Conservation (phyloP, 192 early-diverging fungal genomes). For the Spizellomyces sp. region DNA sequence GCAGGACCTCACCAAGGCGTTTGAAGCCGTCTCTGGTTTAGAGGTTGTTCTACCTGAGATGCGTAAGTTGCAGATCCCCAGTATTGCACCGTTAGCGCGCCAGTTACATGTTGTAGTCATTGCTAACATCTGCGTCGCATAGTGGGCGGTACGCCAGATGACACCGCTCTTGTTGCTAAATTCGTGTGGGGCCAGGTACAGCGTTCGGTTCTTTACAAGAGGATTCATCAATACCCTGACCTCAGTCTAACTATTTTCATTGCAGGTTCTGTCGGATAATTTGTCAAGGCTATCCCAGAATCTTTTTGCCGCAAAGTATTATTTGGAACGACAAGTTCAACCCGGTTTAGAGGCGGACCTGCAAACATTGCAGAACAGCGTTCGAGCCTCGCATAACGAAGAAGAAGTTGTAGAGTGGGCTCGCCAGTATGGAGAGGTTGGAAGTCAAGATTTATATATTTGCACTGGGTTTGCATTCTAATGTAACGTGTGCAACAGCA, state of each 20-base stretch:
- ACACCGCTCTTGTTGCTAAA: conserved; percentile 55
- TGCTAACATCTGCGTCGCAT: too few species aligned
- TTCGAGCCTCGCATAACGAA: conserved; percentile 17
- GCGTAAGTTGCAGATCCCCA: conserved; percentile 30
- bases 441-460: conserved; percentile 18
- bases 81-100: conserved; percentile 5
- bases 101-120: too few species aligned
- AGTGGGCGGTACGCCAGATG: conserved; percentile 46
- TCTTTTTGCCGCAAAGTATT: conserved; percentile 65
- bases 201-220: too few species aligned
- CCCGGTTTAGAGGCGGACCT: conserved; percentile 59
- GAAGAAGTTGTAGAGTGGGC: conserved; percentile 48
- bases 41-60: conserved; percentile 53
- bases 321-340: conserved; percentile 56
- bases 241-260: background rate
- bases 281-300: conserved; percentile 59
- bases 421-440: conserved; percentile 9
- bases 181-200: conserved; percentile 60
- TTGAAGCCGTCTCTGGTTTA: conserved; percentile 52
- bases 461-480: background rate
- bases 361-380: conserved; percentile 36
- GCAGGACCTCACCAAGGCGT: conserved; percentile 34
- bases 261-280: conserved; percentile 65
- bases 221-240: background rate
- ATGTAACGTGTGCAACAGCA: background rate